phyloP scores from a whole-genome alignment of 2,329 filamentous ascomycete genomes.

The Sporothrix dimorphospora region DNA sequence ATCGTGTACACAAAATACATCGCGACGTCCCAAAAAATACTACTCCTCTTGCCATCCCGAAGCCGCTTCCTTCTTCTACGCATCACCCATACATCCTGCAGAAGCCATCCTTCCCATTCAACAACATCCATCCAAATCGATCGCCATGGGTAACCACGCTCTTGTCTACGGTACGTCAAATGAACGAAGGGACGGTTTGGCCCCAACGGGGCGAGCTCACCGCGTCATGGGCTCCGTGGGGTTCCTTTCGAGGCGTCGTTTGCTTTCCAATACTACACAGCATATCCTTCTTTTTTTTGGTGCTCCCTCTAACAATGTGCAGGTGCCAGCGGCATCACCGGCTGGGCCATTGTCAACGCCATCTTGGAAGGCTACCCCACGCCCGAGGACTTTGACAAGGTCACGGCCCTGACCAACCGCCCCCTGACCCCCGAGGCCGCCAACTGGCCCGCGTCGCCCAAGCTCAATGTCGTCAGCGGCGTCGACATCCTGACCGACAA shows the following conservation, averaged over 20 bases:
- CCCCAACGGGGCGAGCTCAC: neutral
- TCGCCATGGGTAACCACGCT: slow-evolving; percentile 31
- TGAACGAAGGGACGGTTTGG: neutral
- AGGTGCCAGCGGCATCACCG: slow-evolving; percentile 53
- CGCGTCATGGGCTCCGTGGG: neutral
- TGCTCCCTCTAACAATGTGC: slow-evolving; percentile 25
- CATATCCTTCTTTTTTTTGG: neutral
- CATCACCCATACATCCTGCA: neutral
- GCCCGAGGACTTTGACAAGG: slow-evolving; percentile 47
- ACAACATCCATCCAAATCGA: neutral
- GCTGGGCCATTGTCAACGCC: slow-evolving; percentile 54
- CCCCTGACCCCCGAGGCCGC: slow-evolving; percentile 40
- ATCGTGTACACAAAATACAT: neutral
- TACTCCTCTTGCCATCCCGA: neutral
- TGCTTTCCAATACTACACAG: neutral
- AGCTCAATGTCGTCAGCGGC: slow-evolving; percentile 43
- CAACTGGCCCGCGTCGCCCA: slow-evolving; percentile 39
- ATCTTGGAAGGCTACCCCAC: slow-evolving; percentile 51
- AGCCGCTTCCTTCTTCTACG: neutral
- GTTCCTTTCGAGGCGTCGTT: neutral
- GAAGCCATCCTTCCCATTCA: neutral
- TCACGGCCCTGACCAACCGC: slow-evolving; percentile 53
- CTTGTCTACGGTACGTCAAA: slow-evolving; percentile 32
- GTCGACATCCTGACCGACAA: slow-evolving; percentile 42
- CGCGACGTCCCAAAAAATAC: neutral